Conservation (phyloP, 2,329 filamentous ascomycete genomes). For the Aspergillus phoenicis region DNA sequence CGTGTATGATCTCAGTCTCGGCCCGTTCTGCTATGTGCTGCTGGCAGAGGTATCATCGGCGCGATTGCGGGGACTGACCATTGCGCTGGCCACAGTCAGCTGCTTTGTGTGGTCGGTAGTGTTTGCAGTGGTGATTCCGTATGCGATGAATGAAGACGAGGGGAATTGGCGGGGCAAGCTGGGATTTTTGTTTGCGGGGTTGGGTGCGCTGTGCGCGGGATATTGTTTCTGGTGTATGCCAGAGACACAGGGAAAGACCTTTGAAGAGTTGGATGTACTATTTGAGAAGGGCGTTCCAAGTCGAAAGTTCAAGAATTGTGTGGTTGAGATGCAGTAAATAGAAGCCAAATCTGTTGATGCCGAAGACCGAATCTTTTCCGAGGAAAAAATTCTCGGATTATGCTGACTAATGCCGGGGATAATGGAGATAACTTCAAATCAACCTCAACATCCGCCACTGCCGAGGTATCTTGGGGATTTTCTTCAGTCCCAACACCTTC, state of each 20-base stretch:
- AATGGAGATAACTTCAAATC: background rate
- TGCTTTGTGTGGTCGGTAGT: constrained; percentile 33
- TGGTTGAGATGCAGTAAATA: constrained; percentile 1
- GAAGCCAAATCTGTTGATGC: background rate
- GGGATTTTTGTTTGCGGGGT: constrained; percentile 36
- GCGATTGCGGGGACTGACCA: constrained; percentile 56
- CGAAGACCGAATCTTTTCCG: background rate
- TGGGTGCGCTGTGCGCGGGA: constrained; percentile 24
- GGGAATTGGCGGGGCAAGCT: constrained; percentile 35
- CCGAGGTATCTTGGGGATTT: background rate
- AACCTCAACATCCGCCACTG: background rate
- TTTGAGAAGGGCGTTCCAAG: constrained; percentile 29
- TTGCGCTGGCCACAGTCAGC: constrained; percentile 34
- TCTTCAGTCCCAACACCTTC: too few species aligned
- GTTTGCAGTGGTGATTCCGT: constrained; percentile 37
- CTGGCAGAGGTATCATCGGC: constrained; percentile 56
- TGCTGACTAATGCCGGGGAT: background rate
- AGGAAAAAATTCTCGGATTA: background rate
- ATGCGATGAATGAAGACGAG: constrained; percentile 37
- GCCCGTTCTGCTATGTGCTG: constrained; percentile 56
- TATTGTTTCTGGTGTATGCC: constrained; percentile 39
- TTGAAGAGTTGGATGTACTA: constrained; percentile 35
- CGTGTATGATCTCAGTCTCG: constrained; percentile 57
- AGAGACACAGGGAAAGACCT: constrained; percentile 34
- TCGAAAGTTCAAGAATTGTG: constrained; percentile 23